Base-by-base conservation (phyloP, 441 rosid genomes). In the Gossypium aridum region DNA sequence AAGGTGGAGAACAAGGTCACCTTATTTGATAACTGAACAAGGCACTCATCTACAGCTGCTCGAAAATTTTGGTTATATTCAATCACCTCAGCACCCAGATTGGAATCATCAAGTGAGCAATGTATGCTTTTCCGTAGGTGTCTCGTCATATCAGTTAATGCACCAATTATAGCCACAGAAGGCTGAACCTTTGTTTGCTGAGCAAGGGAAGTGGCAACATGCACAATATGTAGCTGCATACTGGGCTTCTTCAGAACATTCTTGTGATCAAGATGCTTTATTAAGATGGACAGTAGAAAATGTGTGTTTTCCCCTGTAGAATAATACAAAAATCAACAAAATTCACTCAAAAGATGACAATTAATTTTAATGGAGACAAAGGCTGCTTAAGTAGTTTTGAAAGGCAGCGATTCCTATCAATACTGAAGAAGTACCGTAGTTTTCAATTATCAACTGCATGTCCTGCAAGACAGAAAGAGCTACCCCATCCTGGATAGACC, bases 31-130 rank as follows among this genome's bases (percentile, higher is more conserved):
- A 95, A 83, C 75, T 89, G 91, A 61, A 91, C 88, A 12, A 93
- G 97, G 79, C 97, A 87, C 78, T 87, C 91, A 83, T 93, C 99
- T 51, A 90, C 97, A 2, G 91, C 89, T 69, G 83, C 85, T 78
- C 76, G 85, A 31, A 89, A 91, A 34, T 87, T 87, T 70, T 83
- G 78, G 83, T 95, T 91, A 86, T 92, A 88, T 54, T 90, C 87
- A 67, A 89, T 87, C 75, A 90, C 84, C 77, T 90, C 89, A 74
- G 72, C 81, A 34, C 92, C 90, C 53, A 89, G 79, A 80, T 77
- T 81, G 8, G 91, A 77, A 77, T 89, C 91, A 83, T 87, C 91
- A 61, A 89, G 78, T 22, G 87, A 86, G 69, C 83, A 81, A 59
- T 87, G 93, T 57, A 88, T 85, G 80, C 93, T 91, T 86, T 92